Base-by-base conservation (phyloP, 75 land plant species). In the Gnetum montanum region DNA sequence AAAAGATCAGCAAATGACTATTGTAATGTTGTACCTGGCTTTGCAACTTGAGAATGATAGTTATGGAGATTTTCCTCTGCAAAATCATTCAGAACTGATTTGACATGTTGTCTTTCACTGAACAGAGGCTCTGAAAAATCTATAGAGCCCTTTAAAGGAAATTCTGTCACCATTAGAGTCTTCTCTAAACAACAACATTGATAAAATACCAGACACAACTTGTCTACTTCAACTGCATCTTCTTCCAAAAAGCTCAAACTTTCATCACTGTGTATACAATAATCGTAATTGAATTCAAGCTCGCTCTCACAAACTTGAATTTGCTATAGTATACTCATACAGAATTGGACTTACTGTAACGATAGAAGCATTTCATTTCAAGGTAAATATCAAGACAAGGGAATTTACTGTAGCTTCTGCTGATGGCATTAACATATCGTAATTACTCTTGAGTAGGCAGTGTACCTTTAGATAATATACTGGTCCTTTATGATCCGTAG, bases 151-250 rank as follows among this genome's bases (percentile, higher is more conserved):
- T 38, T 25, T 19, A 67, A 61, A 28, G 33, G 40, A n/a, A 61
- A 35, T 22, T 51, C 47, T 10, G 68, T 67, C 31, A 12, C 25
- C 40, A 49, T 11, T n/a, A 66, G 19, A 18, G 33, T 66, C 28
- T 66, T 63, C 29, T 60, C 68, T 20, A 67, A 65, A 35, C 65
- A 67, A 49, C 66, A 61, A 8, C 61, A 49, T 8, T 64, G 66
- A 61, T 43, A 67, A n/a, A 67, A 31, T 8, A 67, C 70, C 5
- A 67, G 30, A 8, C 66, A 60, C 40, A 67, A 56, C 11, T 60
- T 40, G 46, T 67, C 53, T 33, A 67, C 70, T 33, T 34, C 31
- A 37, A 67, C 65, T 4, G 31, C 50, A n/a, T 45, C 23, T 20
- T 65, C 34, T 19, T 51, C 34, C 16, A 55, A 41, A 50, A 67